Conservation (phyloP, 1,284 basidiomycete species). For the Nidula niveotomentosa region DNA sequence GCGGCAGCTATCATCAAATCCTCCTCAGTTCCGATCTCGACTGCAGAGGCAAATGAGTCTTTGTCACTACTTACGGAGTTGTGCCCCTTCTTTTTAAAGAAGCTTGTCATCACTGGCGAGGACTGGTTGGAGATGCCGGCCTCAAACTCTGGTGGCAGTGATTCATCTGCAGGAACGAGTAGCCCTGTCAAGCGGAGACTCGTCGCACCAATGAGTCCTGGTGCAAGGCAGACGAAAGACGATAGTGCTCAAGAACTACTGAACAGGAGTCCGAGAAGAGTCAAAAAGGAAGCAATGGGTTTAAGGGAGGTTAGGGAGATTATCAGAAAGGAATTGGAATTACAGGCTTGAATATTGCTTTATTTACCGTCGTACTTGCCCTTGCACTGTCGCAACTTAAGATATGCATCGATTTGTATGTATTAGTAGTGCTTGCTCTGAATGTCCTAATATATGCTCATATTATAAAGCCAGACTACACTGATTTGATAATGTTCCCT, state of each 20-base stretch:
- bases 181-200: constrained; percentile 28
- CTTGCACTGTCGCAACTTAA: background rate
- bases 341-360: constrained; percentile 49
- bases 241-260: constrained; percentile 60
- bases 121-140: constrained; percentile 85
- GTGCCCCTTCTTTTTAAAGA: constrained; percentile 77
- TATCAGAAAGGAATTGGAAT: constrained; percentile 73
- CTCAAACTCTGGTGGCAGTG: constrained; percentile 14
- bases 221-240: constrained; percentile 32
- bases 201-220: constrained; percentile 34
- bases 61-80: constrained; percentile 60
- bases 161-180: constrained; percentile 11
- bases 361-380: constrained; percentile 5
- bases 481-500: too few relatives aligned
- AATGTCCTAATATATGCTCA: background rate
- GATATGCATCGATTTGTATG: too few relatives aligned
- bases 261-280: constrained; percentile 66
- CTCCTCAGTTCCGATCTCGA: constrained; percentile 73
- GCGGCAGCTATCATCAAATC: constrained; percentile 70
- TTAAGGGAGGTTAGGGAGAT: constrained; percentile 77
- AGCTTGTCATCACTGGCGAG: constrained; percentile 59
- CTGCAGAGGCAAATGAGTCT: constrained; percentile 74
- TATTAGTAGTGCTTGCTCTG: too few relatives aligned
- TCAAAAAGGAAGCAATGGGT: constrained; percentile 68
- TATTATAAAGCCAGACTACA: background rate